Evolutionary conservation across 352 stramenopile species (phyloP), one percentile per base, ranked within the genome.

Genomic region (Phytophthora constricta): DNA sequence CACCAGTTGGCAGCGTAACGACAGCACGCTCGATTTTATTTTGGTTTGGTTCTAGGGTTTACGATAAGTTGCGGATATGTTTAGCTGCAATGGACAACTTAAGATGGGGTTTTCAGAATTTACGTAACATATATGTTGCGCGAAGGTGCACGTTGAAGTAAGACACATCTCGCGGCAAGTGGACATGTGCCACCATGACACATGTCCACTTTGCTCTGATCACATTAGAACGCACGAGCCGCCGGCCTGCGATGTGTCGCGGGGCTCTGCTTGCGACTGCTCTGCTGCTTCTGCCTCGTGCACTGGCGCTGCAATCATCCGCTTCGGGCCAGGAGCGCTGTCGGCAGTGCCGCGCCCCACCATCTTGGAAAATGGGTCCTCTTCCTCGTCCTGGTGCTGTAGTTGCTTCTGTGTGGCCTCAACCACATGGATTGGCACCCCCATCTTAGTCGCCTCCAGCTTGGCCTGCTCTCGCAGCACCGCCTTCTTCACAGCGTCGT

Each of bases 401-500:
- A 82, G 53, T 23, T 78, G 68, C 43, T 80, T 62, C 58, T 89
- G 80, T 4, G 77, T 58, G 17, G 70, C 59, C 2, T 75, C 74
- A 25, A 93, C 80, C 39, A 93, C 61, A 45, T 89, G 71, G 41
- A 82, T 68, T 0, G 86, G 82, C 11, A 94, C 67, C 42, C 86
- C 86, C 65, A 88, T 81, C 68, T 88, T 86, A 25, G 72, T 81
- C 4, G 86, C 86, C 48, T 94, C 86, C 25, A 85, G 27, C 70
- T 94, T 92, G 65, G 82, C 82, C 55, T 94, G 86, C 43, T 94
- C 84, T 0, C 80, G 70, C 49, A 94, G 58, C 60, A 94, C 80
- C 16, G 86, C 86, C 19, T 94, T 92, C 73, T 91, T 91, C 41
- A 94, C 77, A 0, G 81, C 77, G 56, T 94, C 86, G 58, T 91